Evolutionary conservation across 352 stramenopile genomes (phyloP), one percentile per base, ranked within the genome.

Genomic region (Globisporangium mamillatum): DNA sequence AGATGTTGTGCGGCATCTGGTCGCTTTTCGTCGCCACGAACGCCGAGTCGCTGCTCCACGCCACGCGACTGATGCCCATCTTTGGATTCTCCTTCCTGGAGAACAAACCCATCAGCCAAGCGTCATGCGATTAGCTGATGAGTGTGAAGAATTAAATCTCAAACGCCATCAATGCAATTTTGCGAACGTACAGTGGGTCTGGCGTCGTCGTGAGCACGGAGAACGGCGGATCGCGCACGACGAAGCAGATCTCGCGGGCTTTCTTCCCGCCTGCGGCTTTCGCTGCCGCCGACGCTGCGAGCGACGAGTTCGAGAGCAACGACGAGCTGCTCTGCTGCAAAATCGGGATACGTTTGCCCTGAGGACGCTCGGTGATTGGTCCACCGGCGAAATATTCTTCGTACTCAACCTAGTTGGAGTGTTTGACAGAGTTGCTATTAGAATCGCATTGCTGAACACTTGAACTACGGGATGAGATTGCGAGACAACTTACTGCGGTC

Each of bases 1-100:
- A 95, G 34, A 95, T 77, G 56, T 93, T 92, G 64, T 91, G 86
- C 16, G 88, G 85, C 84, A 93, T 95, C 25, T 89, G 76, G 44
- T 95, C 88, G 46, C 85, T 93, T 71, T 86, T 92, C 5, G 88
- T 91, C 24, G 80, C 88, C 46, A 94, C 55, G 72, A 87, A 92
- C 41, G 76, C 68, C 12, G 86, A 88, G 57, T 95, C 81, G 20
- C 71, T 73, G 66, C 82, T 93, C 87, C 87, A 94, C 18, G 79
- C 34, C 16, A 83, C 77, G 38, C 84, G 77, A 36, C 84, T 86
- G 38, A 94, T 75, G 56, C 87, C 87, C 66, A 94, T 83, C 52
- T 84, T 89, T 0, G 83, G 85, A 64, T 88, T 86, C 53, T 91
- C 81, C 68, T 84, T 86, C 20, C 87, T 94, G 48, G 24, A 48